Percentiles rank a stretch among this genome's conserved stretches.
phyloP scores from a whole-genome alignment of 345 rosid genomes.

The Melastoma malabathricum region DNA sequence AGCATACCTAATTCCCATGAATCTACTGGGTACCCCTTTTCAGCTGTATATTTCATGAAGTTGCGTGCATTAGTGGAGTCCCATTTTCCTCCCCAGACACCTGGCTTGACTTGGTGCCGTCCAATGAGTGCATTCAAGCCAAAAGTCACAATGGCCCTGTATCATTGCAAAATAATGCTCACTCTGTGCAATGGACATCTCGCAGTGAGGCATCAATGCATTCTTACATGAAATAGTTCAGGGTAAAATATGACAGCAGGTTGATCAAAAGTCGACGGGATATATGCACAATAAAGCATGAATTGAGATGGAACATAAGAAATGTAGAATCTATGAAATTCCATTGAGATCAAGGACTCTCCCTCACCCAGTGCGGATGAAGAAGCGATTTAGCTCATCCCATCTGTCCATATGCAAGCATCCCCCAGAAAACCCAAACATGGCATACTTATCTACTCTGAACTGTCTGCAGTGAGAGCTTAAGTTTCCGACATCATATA shows the following conservation, averaged over 20 bases:
- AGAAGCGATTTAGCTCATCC: constrained; percentile 64
- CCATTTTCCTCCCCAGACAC: constrained; percentile 89
- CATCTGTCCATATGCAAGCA: constrained; percentile 82
- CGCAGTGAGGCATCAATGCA: no score
- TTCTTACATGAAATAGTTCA: no score
- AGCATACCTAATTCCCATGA: constrained; percentile 92
- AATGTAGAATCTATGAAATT: background rate
- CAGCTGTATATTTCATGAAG: constrained; percentile 66
- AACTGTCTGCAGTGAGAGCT: constrained; percentile 74
- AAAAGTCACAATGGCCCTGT: constrained; percentile 67
- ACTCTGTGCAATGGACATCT: no score
- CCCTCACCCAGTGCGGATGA: constrained; percentile 39
- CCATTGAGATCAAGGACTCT: no score
- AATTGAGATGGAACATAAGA: background rate
- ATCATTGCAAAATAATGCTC: constrained; percentile 4
- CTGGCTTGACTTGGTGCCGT: constrained; percentile 41
- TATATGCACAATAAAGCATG: background rate
- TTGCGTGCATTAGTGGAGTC: constrained; percentile 60
- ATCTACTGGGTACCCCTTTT: constrained; percentile 66
- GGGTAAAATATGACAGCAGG: no score
- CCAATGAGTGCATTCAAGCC: constrained; percentile 89
- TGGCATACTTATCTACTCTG: constrained; percentile 35
- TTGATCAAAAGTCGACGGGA: no score
- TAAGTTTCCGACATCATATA: constrained; percentile 54
- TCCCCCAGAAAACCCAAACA: constrained; percentile 88